Evolutionary conservation across 2,329 filamentous ascomycete species (phyloP).

Genomic region (Colletotrichum trifolii): DNA sequence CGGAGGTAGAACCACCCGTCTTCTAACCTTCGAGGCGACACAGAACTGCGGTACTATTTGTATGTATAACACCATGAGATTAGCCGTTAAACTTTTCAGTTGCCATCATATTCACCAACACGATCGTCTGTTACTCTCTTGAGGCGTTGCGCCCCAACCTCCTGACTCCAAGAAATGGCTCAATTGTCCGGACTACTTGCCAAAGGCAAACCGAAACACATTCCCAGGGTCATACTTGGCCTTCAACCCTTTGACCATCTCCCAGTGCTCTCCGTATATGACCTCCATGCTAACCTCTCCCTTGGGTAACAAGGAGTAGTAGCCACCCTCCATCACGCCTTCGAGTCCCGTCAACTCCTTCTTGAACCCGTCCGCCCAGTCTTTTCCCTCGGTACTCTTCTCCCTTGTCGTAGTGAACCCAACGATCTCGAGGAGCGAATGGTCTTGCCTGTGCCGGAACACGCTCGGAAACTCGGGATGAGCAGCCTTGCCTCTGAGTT

Average conservation of each 20-base stretch:
- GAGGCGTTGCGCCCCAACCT: too few relatives aligned
- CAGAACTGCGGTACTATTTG: too few relatives aligned
- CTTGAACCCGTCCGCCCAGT: conserved; percentile 44
- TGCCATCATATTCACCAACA: too few relatives aligned
- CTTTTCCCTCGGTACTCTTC: conserved; percentile 39
- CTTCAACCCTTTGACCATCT: conserved; percentile 22
- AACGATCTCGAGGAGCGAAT: conserved; percentile 51
- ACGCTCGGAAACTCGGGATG: conserved; percentile 41
- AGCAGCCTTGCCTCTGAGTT: conserved; percentile 39
- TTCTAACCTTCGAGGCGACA: too few relatives aligned
- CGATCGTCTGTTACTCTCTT: neutral
- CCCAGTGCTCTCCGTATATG: conserved; percentile 45
- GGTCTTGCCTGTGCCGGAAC: conserved; percentile 44
- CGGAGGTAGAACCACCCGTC: too few relatives aligned
- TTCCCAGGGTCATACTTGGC: conserved; percentile 22
- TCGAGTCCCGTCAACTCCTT: conserved; percentile 38
- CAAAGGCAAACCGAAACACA: conserved; percentile 21
- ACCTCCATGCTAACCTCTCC: conserved; percentile 41
- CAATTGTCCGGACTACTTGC: too few relatives aligned
- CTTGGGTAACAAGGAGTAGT: conserved; percentile 45
- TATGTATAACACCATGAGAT: too few relatives aligned
- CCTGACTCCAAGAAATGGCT: too few relatives aligned
- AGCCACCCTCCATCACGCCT: conserved; percentile 45
- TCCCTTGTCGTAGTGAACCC: conserved; percentile 39
- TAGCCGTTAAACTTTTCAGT: too few relatives aligned